Evolutionary conservation across 768 basidiomycete genomes (phyloP).

Genomic region (Russula ochroleuca): DNA sequence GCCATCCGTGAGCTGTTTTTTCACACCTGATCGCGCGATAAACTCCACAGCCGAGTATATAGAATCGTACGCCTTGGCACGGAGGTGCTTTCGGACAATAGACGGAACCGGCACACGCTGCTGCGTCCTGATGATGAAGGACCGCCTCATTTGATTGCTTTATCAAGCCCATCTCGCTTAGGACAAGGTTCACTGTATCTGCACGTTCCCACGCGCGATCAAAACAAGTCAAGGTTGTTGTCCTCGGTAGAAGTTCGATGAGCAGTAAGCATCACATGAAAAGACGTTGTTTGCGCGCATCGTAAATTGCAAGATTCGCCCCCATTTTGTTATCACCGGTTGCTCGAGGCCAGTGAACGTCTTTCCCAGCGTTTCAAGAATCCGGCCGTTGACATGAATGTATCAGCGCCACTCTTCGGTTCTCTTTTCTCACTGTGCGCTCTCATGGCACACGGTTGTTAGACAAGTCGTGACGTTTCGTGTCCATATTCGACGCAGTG

Average conservation of each 20-base stretch:
- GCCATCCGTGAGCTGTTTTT: not conserved
- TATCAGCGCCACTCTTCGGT: constrained; percentile 22
- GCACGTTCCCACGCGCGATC: constrained; percentile 10
- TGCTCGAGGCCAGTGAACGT: constrained; percentile 3
- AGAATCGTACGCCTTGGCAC: not conserved
- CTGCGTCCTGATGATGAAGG: not conserved
- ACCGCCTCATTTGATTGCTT: not conserved
- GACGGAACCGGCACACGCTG: not conserved
- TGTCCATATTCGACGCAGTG: constrained; percentile 6
- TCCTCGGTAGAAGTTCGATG: constrained; percentile 15
- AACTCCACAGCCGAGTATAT: constrained; percentile 7
- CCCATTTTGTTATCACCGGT: constrained; percentile 14
- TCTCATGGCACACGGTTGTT: constrained; percentile 17
- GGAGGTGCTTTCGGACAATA: not conserved
- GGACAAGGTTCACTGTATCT: constrained; percentile 6
- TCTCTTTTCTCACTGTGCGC: constrained; percentile 22
- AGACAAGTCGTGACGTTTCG: constrained; percentile 19
- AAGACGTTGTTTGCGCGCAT: not conserved
- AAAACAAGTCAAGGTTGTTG: not conserved
- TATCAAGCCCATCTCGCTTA: constrained; percentile 14
- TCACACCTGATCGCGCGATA: not conserved
- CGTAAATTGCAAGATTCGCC: not conserved
- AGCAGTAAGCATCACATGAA: constrained; percentile 8
- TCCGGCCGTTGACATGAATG: constrained; percentile 8
- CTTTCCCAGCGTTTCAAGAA: constrained; percentile 19